A percentile compares a stretch with the other conserved stretches of the same genome.
phyloP scores from a whole-genome alignment of 2,329 filamentous ascomycete genomes.

The Mycogone perniciosa region DNA sequence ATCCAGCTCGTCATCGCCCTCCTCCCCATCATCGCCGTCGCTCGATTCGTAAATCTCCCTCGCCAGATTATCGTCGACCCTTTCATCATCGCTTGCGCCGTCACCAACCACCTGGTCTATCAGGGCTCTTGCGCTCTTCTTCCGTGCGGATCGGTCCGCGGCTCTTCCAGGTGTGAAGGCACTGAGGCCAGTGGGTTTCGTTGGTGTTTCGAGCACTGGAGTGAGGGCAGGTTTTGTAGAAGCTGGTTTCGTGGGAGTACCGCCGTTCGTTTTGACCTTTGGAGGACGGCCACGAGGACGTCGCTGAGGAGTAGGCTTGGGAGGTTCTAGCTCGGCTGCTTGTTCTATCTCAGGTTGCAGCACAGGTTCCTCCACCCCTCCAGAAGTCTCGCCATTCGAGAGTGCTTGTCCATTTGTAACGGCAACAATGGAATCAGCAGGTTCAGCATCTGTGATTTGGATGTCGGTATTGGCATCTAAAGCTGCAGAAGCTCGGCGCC shows the following conservation, averaged over 20 bases:
- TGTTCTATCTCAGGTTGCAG: constrained; percentile 2
- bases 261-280: constrained; percentile 24
- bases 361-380: constrained; percentile 3
- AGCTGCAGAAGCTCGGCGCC: constrained; percentile 20
- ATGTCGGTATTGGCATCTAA: constrained; percentile 2
- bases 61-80: constrained; percentile 14
- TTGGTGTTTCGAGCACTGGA: constrained; percentile 32
- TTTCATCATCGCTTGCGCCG: constrained; percentile 60
- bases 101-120: constrained; percentile 64
- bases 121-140: constrained; percentile 73
- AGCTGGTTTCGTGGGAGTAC: constrained; percentile 30
- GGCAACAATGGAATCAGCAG: not conserved
- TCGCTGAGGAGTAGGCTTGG: constrained; percentile 21
- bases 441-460: not conserved
- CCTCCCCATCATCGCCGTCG: constrained; percentile 70
- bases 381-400: constrained; percentile 4
- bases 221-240: constrained; percentile 18
- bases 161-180: constrained; percentile 59
- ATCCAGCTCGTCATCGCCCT: constrained; percentile 50
- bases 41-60: constrained; percentile 43
- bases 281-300: constrained; percentile 31
- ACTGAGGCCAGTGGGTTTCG: constrained; percentile 27
- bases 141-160: constrained; percentile 77
- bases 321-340: constrained; percentile 2
- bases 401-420: not conserved